Evolutionary conservation across 2,329 filamentous ascomycete genomes (phyloP), one percentile per base, ranked within the genome.

Genomic region (Colletotrichum echinochloae): DNA sequence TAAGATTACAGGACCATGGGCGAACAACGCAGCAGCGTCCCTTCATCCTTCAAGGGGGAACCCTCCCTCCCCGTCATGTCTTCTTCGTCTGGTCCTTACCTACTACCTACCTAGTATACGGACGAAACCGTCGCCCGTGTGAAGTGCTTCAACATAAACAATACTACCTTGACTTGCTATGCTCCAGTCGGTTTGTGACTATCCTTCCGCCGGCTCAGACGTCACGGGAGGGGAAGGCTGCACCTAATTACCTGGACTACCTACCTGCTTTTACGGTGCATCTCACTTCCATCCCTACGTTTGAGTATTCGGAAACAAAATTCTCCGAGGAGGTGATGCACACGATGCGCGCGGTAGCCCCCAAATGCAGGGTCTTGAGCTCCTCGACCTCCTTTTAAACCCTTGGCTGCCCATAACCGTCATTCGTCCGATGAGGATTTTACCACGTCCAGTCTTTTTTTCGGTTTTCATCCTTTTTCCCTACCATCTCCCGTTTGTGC

Each of bases 1-100:
- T 70, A 61, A 70, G 57, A 70, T 70, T 67, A 46, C 56, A 66
- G 63, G 37, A 12, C 61, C 37, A 46, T 39, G 11, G 30, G 61
- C 48, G 60, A 48, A 33, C 66, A 65, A 44, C 66, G n/a, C 54
- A 60, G 37, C 39, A 41, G 18, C 16, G 16, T 41, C 39, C 16
- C 16, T 20, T 41, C 16, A 20, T 41, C 33, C 56, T 66, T 66
- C 66, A 66, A 56, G 67, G 67, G 67, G 16, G 28, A n/a, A n/a
- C n/a, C n/a, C n/a, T 39, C 66, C 66, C 44, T 68, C n/a, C 65
- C 51, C 37, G 46, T 46, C 37, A 33, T 33, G 28, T n/a, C 23
- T 33, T 33, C 30, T 28, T 28, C 35, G n/a, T 56, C 33, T 39
- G 48, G 35, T 39, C 62, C 39, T 51, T 48, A 4, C 9, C 11